Evolutionary conservation across 208 protist genomes (phyloP).

Genomic region (Trypanosoma grayi): DNA sequence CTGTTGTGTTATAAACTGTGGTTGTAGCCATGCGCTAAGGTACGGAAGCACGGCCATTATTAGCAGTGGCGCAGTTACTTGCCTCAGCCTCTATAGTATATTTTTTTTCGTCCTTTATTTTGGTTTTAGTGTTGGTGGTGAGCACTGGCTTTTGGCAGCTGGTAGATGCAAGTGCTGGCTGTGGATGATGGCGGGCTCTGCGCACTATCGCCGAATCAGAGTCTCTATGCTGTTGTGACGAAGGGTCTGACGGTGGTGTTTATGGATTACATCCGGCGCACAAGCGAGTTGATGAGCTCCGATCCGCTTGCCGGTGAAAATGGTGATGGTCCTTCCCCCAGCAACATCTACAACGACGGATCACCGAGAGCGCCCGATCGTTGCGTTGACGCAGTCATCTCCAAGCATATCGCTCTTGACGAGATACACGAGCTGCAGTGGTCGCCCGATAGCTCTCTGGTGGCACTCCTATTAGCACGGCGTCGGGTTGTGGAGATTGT

Average conservation of each 20-base stretch:
- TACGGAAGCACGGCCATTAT: too few relatives aligned
- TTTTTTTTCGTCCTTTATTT: background rate
- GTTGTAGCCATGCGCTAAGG: too few relatives aligned
- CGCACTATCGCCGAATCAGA: constrained; percentile 24
- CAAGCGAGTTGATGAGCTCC: constrained; percentile 3
- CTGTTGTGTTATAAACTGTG: too few relatives aligned
- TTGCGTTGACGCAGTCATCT: constrained; percentile 12
- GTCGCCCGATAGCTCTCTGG: constrained; percentile 26
- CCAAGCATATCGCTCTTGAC: constrained; percentile 19
- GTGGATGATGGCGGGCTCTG: constrained; percentile 24
- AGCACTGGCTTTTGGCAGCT: background rate
- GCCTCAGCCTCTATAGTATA: too few relatives aligned
- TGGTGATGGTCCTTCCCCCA: too few relatives aligned
- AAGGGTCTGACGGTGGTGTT: constrained; percentile 23
- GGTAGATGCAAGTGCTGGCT: constrained; percentile 17
- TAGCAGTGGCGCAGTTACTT: too few relatives aligned
- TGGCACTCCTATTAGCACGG: constrained; percentile 12
- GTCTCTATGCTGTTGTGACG: constrained; percentile 23
- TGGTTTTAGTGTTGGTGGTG: background rate
- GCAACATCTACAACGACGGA: too few relatives aligned
- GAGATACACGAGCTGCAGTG: constrained; percentile 26
- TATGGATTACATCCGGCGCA: constrained; percentile 26
- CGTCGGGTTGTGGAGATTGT: constrained; percentile 22
- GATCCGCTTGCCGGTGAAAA: background rate
- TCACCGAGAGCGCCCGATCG: too few relatives aligned